These are phyloP conservation scores for Citeromyces hawaiiensis DNA, from an alignment of 1,139 yeast genomes.

Conservation along the genomic window DNA sequence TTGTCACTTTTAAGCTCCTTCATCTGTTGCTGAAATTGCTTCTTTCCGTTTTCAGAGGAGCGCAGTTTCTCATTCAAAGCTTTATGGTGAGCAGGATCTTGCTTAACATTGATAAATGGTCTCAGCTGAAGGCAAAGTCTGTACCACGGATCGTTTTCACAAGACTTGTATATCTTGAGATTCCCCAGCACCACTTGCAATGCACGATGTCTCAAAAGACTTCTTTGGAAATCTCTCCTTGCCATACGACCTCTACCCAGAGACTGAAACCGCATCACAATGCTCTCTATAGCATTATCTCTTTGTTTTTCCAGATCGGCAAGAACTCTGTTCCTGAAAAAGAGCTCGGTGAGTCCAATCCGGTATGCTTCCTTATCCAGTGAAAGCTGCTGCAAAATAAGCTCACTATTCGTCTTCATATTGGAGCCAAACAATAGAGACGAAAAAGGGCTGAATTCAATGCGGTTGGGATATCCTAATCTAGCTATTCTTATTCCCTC, in stretches of 20 bases:
- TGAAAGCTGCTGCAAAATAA: constrained; percentile 45
- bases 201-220: constrained; percentile 54
- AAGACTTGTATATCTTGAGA: constrained; percentile 36
- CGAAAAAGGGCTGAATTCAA: constrained; percentile 71
- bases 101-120: constrained; percentile 57
- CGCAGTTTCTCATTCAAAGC: constrained; percentile 17
- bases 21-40: constrained; percentile 18
- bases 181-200: constrained; percentile 57
- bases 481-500: constrained; percentile 97
- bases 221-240: constrained; percentile 35
- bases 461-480: constrained; percentile 92
- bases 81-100: constrained; percentile 20
- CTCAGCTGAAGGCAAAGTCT: constrained; percentile 56
- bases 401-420: constrained; percentile 51
- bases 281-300: constrained; percentile 44
- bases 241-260: constrained; percentile 47
- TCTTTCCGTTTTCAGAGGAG: constrained; percentile 22
- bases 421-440: constrained; percentile 26
- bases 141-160: constrained; percentile 73
- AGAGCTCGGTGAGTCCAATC: constrained; percentile 76
- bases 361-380: constrained; percentile 58
- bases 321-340: constrained; percentile 88
- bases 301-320: constrained; percentile 76
- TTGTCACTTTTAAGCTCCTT: constrained; percentile 7
- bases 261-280: constrained; percentile 55